phyloP scores from a whole-genome alignment of 768 basidiomycete genomes.

The Tulasnella sp. region DNA sequence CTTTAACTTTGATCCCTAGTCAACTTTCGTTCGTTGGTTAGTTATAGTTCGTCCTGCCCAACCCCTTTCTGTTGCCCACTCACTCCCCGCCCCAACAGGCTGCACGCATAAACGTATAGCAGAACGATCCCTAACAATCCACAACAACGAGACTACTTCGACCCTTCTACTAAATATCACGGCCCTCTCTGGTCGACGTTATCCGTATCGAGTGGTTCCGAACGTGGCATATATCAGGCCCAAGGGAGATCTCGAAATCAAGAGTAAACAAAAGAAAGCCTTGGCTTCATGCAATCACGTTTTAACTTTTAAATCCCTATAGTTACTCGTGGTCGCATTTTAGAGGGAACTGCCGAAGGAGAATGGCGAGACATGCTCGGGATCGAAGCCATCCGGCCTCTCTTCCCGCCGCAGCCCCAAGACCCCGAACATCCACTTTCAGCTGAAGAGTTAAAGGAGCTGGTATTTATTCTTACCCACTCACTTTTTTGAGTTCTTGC shows the following conservation, averaged over 20 bases:
- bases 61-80: too few species aligned
- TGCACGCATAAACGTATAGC: background rate
- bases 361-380: background rate
- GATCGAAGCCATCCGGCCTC: background rate
- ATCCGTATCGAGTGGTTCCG: background rate
- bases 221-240: background rate
- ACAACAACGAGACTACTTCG: background rate
- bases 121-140: background rate
- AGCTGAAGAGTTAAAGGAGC: background rate
- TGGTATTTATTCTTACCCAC: background rate
- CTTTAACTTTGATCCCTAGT: background rate
- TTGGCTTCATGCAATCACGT: too few species aligned
- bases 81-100: background rate
- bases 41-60: background rate
- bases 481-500: background rate
- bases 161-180: background rate
- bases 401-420: background rate
- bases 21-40: background rate
- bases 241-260: background rate
- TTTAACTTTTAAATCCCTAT: background rate
- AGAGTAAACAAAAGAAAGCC: background rate
- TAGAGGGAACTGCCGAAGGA: background rate
- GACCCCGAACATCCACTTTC: background rate
- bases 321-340: background rate
- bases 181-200: background rate